Percentiles rank a stretch among this genome's conserved stretches.
These are phyloP conservation scores for Vanderwaltozyma tropicalis DNA, from an alignment of 805 yeast genomes.

Conservation along the genomic window DNA sequence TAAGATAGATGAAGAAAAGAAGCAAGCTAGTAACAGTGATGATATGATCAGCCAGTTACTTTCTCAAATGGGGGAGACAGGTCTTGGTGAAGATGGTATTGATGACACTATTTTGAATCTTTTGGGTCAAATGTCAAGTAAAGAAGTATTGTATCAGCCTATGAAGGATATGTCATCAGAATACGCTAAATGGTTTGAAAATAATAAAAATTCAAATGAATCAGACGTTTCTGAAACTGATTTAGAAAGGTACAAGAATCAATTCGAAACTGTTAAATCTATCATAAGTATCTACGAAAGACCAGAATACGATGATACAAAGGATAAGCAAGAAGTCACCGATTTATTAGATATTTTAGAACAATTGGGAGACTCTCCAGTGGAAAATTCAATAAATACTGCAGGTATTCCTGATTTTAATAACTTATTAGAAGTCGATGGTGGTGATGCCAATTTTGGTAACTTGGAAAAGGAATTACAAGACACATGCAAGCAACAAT, in stretches of 20 bases:
- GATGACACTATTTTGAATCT: constrained; percentile 63
- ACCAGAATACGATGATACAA: constrained; percentile 36
- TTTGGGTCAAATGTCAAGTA: constrained; percentile 73
- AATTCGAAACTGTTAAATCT: constrained; percentile 47
- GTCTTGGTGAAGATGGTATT: constrained; percentile 30
- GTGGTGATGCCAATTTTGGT: constrained; percentile 14
- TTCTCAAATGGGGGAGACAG: constrained; percentile 43
- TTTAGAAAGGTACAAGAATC: constrained; percentile 44
- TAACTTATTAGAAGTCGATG: constrained; percentile 19
- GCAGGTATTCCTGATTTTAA: constrained; percentile 12
- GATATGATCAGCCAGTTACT: constrained; percentile 54
- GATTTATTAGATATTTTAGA: constrained; percentile 22
- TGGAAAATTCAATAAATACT: constrained; percentile 16
- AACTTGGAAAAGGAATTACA: constrained; percentile 21
- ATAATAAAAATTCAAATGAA: constrained; percentile 24
- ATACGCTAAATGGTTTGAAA: constrained; percentile 60
- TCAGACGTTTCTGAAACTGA: constrained; percentile 30
- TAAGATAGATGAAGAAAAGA: constrained; percentile 41
- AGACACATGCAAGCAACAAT: constrained; percentile 26
- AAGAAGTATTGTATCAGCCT: constrained; percentile 81
- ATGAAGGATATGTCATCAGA: constrained; percentile 67
- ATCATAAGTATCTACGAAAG: constrained; percentile 61
- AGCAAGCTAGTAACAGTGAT: constrained; percentile 34
- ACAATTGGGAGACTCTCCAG: constrained; percentile 26
- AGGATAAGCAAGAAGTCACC: constrained; percentile 15